Base-by-base conservation (phyloP, 768 basidiomycete species). In the Rhizopogon sp. region DNA sequence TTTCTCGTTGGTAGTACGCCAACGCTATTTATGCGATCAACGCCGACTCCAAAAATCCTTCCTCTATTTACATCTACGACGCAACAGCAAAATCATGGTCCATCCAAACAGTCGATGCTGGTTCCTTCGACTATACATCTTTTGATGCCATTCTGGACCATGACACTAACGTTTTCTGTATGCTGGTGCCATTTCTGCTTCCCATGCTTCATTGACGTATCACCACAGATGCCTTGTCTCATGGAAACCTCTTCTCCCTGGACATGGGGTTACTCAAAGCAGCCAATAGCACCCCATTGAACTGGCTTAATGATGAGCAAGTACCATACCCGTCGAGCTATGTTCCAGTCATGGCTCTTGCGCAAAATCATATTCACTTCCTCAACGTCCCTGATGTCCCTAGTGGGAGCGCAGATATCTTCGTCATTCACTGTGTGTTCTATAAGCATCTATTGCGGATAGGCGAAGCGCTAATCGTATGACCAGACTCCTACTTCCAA, bases 161-260 rank as follows among this genome's bases (percentile, higher is more conserved):
- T 60, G 94, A 98, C 69, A 98, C 94, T 49, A 94, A 96, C 58
- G 83, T 87, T 56, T 87, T 97, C 72, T 94, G 87, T 88, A 68
- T 59, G 77, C 70, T 37, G 10, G 8, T 50, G 46, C 1, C 29
- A 9, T 41, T 44, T 3, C 14, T 6, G 50, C 3, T 4, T 6
- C 5, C 35, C 9, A 6, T 22, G 6, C 43, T 16, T 29, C 5
- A 3, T 53, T 47, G 50, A 33, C 39, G 56, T 13, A 39, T 44
- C 20, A 31, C n/a, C 41, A 35, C 45, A 88, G 89, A 90, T 68
- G 87, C 85, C 0, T 72, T 89, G 56, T 87, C 87, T 4, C 72
- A 80, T 1, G 82, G 79, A 43, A 81, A 80, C 52, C 56, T 95
- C 2, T 92, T 74, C 62, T 80, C 79, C 43, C 75, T 96, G 42